Percentiles rank a stretch among this genome's conserved stretches.
Conservation (phyloP, 176 grass and related monocot species). For the Carex littledalei region DNA sequence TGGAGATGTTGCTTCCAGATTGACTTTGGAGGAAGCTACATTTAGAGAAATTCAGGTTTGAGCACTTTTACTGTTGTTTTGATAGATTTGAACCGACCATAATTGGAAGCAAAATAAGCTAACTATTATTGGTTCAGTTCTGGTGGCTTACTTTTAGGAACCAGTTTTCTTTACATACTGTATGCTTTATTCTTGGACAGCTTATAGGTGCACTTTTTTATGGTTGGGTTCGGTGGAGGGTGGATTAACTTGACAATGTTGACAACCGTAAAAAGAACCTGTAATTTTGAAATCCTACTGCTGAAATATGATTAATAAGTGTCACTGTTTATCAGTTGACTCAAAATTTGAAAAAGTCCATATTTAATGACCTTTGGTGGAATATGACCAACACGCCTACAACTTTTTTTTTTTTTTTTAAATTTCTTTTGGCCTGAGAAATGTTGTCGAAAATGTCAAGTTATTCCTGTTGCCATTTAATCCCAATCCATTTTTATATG, state of each 20-base stretch:
- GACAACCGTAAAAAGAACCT: not conserved
- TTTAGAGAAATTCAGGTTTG: slow-evolving; percentile 89
- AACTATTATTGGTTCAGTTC: not conserved
- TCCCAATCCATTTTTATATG: not conserved
- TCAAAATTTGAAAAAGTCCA: not conserved
- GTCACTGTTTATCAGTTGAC: not conserved
- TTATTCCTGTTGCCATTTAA: not conserved
- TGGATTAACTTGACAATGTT: not conserved
- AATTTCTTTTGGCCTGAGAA: not conserved
- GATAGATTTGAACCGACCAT: not conserved
- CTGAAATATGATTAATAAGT: not conserved
- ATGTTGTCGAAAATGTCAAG: not conserved
- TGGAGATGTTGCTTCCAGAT: slow-evolving; percentile 89
- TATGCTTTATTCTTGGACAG: not conserved
- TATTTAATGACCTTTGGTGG: not conserved
- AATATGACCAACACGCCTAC: not conserved
- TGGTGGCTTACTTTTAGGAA: not conserved
- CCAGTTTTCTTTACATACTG: not conserved
- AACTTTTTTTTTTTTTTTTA: not conserved
- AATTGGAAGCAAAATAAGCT: not conserved
- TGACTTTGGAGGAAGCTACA: slow-evolving; percentile 96
- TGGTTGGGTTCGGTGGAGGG: not conserved
- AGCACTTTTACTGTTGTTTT: not conserved
- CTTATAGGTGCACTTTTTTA: not conserved
- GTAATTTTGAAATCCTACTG: not conserved